phyloP scores from a whole-genome alignment of 2,329 filamentous ascomycete species.

The Fusarium pilosicola region DNA sequence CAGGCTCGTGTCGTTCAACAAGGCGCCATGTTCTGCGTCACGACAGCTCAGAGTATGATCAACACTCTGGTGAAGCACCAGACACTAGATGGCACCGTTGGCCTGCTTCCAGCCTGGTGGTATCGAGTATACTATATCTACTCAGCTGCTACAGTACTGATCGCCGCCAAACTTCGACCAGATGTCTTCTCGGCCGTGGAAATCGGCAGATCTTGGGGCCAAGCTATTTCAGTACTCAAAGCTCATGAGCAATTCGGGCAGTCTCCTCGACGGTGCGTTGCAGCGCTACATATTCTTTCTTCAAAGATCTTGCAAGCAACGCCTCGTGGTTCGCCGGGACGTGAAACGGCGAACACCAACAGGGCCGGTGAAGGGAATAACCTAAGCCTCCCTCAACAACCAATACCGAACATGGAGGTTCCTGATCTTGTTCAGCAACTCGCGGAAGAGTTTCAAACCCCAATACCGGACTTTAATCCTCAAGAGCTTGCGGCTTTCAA shows the following conservation, averaged over 20 bases:
- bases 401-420: not conserved
- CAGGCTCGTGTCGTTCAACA: slow-evolving; percentile 46
- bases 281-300: slow-evolving; percentile 49
- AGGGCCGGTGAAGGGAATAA: not conserved
- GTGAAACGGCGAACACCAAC: not conserved
- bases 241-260: slow-evolving; percentile 49
- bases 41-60: slow-evolving; percentile 48
- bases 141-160: slow-evolving; percentile 50
- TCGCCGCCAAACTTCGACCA: slow-evolving; percentile 49
- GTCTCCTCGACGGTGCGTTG: slow-evolving; percentile 47
- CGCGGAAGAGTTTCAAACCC: slow-evolving; percentile 36
- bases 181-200: slow-evolving; percentile 44
- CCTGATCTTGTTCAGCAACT: slow-evolving; percentile 31
- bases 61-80: slow-evolving; percentile 45
- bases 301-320: slow-evolving; percentile 46
- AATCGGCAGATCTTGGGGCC: slow-evolving; percentile 46
- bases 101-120: slow-evolving; percentile 53
- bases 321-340: not conserved
- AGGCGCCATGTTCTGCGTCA: slow-evolving; percentile 49
- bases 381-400: not conserved
- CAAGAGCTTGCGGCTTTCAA: slow-evolving; percentile 44
- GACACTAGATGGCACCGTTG: slow-evolving; percentile 46
- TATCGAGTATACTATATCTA: slow-evolving; percentile 53
- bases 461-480: slow-evolving; percentile 34
- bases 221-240: slow-evolving; percentile 48